Base-by-base conservation (phyloP, 805 yeast species). In the Barnettozyma salicaria region DNA sequence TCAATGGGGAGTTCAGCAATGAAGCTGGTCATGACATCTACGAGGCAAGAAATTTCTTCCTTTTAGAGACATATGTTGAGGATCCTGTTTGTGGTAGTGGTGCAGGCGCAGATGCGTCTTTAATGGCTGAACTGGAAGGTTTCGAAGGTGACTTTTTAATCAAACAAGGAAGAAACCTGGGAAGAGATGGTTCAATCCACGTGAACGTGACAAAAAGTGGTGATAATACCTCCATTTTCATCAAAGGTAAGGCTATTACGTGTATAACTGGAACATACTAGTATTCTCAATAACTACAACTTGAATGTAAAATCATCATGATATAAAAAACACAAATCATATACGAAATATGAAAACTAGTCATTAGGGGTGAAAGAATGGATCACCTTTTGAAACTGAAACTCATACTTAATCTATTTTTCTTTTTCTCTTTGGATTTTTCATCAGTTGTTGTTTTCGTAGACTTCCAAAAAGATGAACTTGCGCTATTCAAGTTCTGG, bases 71-170 rank as follows among this genome's bases (percentile, higher is more conserved):
- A 9, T 27, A 20, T 24, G 19, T 31, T 12, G 78, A 73, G 41
- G 78, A 72, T 48, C 77, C 77, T 1, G 78, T 69, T 7, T 72
- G 78, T 51, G 78, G 78, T 3, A 62, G 70, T 42, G 78, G 78
- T n/a, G 59, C 65, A 2, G 56, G 56, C 11, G 58, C 67, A 1
- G 48, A 59, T 23, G 54, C 52, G 12, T 51, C 56, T 22, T 47
- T 53, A 18, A 32, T 63, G 28, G 54, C 61, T 30, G 52, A 51
- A 3, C 22, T 43, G 2, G 37, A 53, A 21, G 47, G 48, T 3
- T 48, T 46, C 37, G 37, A 40, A 18, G 44, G 50, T 7, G 31
- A 37, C 1, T 39, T 64, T 17, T 23, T 33, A 9, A 53, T 65
- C 27, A 53, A 55, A 13, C 72, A 68, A 47, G 73, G 73, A 27